Base-by-base conservation (phyloP, 2,329 filamentous ascomycete genomes). In the Ophiostoma sp. region DNA sequence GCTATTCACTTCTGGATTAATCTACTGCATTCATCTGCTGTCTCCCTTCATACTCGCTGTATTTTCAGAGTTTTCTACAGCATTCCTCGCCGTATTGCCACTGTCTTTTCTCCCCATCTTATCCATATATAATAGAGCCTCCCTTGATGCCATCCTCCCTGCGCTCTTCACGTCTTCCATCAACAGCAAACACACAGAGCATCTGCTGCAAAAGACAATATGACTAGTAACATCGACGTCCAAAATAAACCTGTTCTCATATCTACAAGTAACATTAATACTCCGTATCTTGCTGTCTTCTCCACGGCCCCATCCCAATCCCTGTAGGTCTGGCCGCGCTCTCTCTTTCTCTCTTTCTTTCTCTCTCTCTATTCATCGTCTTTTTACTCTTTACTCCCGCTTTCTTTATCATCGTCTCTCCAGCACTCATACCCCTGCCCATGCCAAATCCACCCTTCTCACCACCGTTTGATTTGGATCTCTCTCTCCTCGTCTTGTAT, bases 71-170 rank as follows among this genome's bases (percentile, higher is more conserved):
- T 65, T 20, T 35, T 64, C 23, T 62, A 13, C 57, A 62, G 52
- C 52, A 57, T 57, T 57, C 52, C 52, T 62, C 27, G 57, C 57
- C 7, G 11, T 27, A 57, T 62, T 4, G 57, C 57, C 57, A 31
- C 23, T 65, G 33, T 17, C 15, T 5, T 20, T 33, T 6, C 54
- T 62, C 15, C 39, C 31, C 31, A 36, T 36, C 0, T 33, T 35
- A n/a, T 65, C 31, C 33, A 39, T 39, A 11, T 35, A 33, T 35
- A 10, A 23, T 62, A 65, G 17, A 65, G 15, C 33, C 62, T 65
- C 62, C 62, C 62, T 65, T n/a, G 62, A 23, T 65, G 62, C 27
- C 60, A 27, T n/a, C 33, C 62, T 65, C 62, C 62, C 62, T 65
- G 62, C 33, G 62, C 62, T 65, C 62, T 65, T 65, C 62, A 65